Evolutionary conservation across 176 grass and related monocot genomes (phyloP), one percentile per base, ranked within the genome.

Genomic region (Aechmea fasciata): DNA sequence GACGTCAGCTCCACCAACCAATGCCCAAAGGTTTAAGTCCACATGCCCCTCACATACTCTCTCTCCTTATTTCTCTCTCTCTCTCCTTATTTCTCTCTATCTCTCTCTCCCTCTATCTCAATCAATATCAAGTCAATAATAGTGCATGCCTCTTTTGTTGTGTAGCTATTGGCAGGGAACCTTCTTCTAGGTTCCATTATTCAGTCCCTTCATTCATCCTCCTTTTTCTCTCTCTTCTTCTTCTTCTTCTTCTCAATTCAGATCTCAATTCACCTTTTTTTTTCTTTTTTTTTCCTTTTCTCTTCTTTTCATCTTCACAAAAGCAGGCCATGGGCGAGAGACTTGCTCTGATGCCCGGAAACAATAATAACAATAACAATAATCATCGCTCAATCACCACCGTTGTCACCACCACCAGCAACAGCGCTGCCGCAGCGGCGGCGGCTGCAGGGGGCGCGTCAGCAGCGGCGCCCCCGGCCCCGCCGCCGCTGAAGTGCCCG

Each of bases 121-220:
- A 83, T 92, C 89, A 75, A 82, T 85, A 83, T 92, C 85, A 86
- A 48, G 72, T 70, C 74, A 89, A 89, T 82, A 93, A 84, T 82
- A 81, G 70, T 78, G 72, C 83, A 77, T 84, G 71, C 80, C 9
- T 54, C 63, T 78, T 79, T 93, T 93, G 90, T 93, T 89, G 73
- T 49, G 1, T 94, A 86, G 90, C 86, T 71, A 79, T 94, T 94
- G 90, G 82, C 85, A 77, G 67, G 65, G 90, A 94, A 94, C 90
- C 90, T 89, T 80, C 76, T 74, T 68, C 82, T 75, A 71, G 81
- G 69, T 57, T 64, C 11, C 47, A n/a, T 23, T 73, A 71, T 84
- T 80, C 77, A 88, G 75, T 75, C 81, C 11, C 51, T 67, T 14
- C 47, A 20, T 67, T 33, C 67, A 22, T 11, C 13, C 13, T 24